Conservation (phyloP, 495 filamentous ascomycete genomes). For the Jackrogersella multiformis region DNA sequence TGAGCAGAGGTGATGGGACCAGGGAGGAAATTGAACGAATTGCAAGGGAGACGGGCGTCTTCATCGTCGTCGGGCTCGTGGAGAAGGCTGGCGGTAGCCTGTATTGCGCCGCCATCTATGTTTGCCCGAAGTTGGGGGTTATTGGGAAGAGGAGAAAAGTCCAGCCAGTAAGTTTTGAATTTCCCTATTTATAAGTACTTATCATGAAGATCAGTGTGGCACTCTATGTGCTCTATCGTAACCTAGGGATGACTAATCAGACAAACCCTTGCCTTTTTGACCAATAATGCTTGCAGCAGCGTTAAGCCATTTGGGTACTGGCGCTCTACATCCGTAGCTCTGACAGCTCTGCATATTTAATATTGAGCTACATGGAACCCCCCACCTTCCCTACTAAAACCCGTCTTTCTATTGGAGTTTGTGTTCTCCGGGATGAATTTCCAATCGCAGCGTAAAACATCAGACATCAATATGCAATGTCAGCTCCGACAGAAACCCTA, state of each 20-base stretch:
- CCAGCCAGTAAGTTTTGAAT: slow-evolving; percentile 70
- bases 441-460: background rate
- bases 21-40: slow-evolving; percentile 80
- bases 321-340: too few species aligned
- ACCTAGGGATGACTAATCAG: background rate
- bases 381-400: too few species aligned
- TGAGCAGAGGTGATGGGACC: slow-evolving; percentile 82
- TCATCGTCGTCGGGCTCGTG: slow-evolving; percentile 80
- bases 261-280: background rate
- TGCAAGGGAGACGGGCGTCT: slow-evolving; percentile 78
- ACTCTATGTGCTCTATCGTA: background rate
- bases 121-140: slow-evolving; percentile 75
- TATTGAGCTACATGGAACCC: background rate
- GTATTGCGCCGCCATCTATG: slow-evolving; percentile 86
- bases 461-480: background rate
- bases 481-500: slow-evolving; percentile 7
- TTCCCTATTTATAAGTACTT: slow-evolving; percentile 12
- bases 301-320: slow-evolving; percentile 1
- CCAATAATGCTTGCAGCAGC: slow-evolving; percentile 6
- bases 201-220: background rate
- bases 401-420: background rate
- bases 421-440: background rate
- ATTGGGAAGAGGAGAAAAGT: slow-evolving; percentile 93
- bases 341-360: background rate
- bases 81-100: slow-evolving; percentile 82